Conservation (phyloP, 345 rosid genomes). For the Cochlearia excelsa region DNA sequence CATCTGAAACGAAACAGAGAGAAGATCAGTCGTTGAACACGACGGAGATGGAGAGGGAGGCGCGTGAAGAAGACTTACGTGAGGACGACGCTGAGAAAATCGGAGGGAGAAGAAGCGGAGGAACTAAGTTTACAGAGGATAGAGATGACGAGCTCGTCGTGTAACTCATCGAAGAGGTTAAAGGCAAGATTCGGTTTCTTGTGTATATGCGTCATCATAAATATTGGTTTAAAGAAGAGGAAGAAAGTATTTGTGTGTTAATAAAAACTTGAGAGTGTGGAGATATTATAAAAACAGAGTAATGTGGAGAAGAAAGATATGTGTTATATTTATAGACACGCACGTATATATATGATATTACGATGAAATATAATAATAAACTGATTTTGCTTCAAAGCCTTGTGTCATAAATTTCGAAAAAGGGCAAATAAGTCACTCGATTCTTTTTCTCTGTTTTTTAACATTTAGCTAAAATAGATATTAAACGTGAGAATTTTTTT, state of each 20-base stretch:
- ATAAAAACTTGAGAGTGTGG: too few relatives aligned
- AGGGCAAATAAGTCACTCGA: too few relatives aligned
- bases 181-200: slow-evolving; percentile 34
- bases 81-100: slow-evolving; percentile 43
- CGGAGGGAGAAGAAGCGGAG: slow-evolving; percentile 56
- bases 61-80: slow-evolving; percentile 40
- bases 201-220: slow-evolving; percentile 27
- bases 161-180: slow-evolving; percentile 49
- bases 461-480: too few relatives aligned
- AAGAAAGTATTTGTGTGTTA: neutral
- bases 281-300: too few relatives aligned
- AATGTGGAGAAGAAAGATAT: too few relatives aligned
- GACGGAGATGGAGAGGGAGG: neutral
- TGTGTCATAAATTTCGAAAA: too few relatives aligned
- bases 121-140: slow-evolving; percentile 53
- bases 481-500: too few relatives aligned
- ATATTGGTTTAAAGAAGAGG: neutral
- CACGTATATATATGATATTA: too few relatives aligned
- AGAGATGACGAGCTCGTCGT: slow-evolving; percentile 52
- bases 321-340: too few relatives aligned
- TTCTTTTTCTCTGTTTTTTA: too few relatives aligned
- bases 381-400: too few relatives aligned
- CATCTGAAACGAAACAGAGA: slow-evolving; percentile 41
- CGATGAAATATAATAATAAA: too few relatives aligned
- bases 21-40: neutral